Evolutionary conservation across 2,329 filamentous ascomycete species (phyloP).

Genomic region (Trichophyton simii): DNA sequence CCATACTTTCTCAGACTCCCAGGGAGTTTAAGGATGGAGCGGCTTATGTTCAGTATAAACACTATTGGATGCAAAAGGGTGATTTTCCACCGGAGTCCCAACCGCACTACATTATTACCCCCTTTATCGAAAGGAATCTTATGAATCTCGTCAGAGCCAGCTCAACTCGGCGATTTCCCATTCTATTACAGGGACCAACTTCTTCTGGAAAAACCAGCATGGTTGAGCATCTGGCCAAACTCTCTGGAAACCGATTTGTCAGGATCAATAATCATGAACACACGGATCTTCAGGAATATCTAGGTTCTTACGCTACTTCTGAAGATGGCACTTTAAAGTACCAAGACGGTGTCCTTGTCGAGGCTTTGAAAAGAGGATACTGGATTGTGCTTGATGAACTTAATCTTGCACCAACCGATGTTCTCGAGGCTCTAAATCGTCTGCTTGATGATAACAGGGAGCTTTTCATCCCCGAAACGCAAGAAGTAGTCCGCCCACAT

Average conservation of each 20-base stretch:
- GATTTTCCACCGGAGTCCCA: conserved; percentile 54
- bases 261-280: conserved; percentile 99
- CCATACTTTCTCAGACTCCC: conserved; percentile 65
- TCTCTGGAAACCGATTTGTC: conserved; percentile 92
- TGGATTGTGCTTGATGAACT: conserved; percentile 98
- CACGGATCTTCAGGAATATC: conserved; percentile 92
- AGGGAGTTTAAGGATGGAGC: conserved; percentile 64
- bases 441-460: conserved; percentile 94
- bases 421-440: conserved; percentile 89
- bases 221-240: conserved; percentile 96
- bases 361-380: conserved; percentile 80
- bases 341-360: conserved; percentile 85
- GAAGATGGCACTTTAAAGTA: conserved; percentile 74
- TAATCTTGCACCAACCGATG: conserved; percentile 92
- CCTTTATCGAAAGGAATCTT: conserved; percentile 87
- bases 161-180: conserved; percentile 81
- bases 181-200: conserved; percentile 90
- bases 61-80: conserved; percentile 84
- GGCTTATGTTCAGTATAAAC: conserved; percentile 69
- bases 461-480: conserved; percentile 88
- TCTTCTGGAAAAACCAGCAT: conserved; percentile 98
- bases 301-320: conserved; percentile 85
- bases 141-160: conserved; percentile 88
- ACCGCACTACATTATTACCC: conserved; percentile 88
- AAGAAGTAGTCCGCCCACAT: conserved; percentile 83